Conservation (phyloP, 2,329 filamentous ascomycete genomes). For the Ascochyta clinopodiicola region DNA sequence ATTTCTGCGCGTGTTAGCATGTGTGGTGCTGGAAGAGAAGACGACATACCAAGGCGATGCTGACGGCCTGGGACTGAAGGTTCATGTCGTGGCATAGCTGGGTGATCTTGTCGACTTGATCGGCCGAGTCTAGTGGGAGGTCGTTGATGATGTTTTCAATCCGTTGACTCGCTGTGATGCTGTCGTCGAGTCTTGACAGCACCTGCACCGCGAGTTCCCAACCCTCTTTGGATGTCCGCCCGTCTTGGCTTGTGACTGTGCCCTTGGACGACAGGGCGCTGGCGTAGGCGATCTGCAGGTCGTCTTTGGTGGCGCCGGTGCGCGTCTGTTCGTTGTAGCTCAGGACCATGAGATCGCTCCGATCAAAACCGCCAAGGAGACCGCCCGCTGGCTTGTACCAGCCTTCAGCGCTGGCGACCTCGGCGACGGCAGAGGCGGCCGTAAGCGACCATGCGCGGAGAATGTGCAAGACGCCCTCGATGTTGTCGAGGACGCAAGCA, state of each 20-base stretch:
- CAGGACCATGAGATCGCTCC: conserved; percentile 84
- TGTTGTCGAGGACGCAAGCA: conserved; percentile 80
- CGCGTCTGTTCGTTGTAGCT: conserved; percentile 59
- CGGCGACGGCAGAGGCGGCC: conserved; percentile 77
- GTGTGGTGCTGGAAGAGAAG: neutral
- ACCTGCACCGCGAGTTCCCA: conserved; percentile 91
- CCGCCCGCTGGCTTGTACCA: conserved; percentile 71
- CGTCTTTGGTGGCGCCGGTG: conserved; percentile 72
- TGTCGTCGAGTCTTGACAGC: conserved; percentile 79
- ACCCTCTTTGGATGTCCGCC: conserved; percentile 62
- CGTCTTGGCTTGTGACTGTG: conserved; percentile 45
- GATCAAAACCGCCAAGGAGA: conserved; percentile 73
- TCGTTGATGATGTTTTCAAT: conserved; percentile 76
- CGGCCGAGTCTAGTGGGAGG: conserved; percentile 73
- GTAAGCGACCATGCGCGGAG: conserved; percentile 82
- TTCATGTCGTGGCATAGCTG: conserved; percentile 77
- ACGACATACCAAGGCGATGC: conserved; percentile 76
- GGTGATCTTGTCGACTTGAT: conserved; percentile 82
- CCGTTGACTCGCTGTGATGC: conserved; percentile 72
- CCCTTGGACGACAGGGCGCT: conserved; percentile 62
- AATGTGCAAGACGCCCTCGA: conserved; percentile 76
- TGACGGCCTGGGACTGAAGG: conserved; percentile 78
- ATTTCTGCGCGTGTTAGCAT: conserved; percentile 64
- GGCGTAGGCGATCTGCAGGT: conserved; percentile 78
- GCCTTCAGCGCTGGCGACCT: conserved; percentile 80